Evolutionary conservation across 2,329 filamentous ascomycete species (phyloP).

Genomic region (Colletotrichum magnum): DNA sequence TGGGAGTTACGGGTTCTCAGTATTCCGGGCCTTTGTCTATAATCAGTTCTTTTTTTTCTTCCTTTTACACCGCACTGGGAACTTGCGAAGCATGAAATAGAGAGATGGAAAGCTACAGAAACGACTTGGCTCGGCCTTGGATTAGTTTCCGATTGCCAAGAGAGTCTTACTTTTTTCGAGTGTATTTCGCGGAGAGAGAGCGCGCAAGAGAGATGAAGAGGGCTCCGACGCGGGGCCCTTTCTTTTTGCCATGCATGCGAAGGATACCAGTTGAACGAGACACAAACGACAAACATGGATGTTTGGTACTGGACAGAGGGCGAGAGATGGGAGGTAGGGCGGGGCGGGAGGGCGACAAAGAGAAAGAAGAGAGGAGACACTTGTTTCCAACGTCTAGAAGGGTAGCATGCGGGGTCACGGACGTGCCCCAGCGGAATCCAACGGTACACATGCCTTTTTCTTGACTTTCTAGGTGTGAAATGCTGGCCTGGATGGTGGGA

Average conservation of each 20-base stretch:
- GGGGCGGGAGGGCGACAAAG: no score
- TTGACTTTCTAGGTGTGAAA: background rate
- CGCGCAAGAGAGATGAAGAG: constrained; percentile 5
- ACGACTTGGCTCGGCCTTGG: constrained; percentile 23
- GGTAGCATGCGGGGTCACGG: constrained; percentile 26
- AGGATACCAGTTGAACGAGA: constrained; percentile 25
- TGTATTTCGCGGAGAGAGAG: constrained; percentile 3
- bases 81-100: constrained; percentile 39
- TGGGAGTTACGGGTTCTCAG: constrained; percentile 37
- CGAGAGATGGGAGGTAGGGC: no score
- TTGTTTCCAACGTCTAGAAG: constrained; percentile 18
- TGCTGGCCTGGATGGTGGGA: background rate
- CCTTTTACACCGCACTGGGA: constrained; percentile 27
- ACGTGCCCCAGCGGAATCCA: constrained; percentile 22
- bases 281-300: constrained; percentile 15
- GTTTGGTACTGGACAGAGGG: constrained; percentile 17
- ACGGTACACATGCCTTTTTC: constrained; percentile 31
- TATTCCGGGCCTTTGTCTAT: constrained; percentile 38
- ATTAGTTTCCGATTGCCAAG: background rate
- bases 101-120: constrained; percentile 39
- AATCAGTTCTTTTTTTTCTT: constrained; percentile 34
- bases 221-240: constrained; percentile 4
- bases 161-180: constrained; percentile 10
- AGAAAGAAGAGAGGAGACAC: no score
- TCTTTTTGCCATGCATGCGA: constrained; percentile 4